These are phyloP conservation scores for Arthrobotrys sinensis DNA, from an alignment of 2,329 filamentous ascomycete genomes.

Conservation along the genomic window DNA sequence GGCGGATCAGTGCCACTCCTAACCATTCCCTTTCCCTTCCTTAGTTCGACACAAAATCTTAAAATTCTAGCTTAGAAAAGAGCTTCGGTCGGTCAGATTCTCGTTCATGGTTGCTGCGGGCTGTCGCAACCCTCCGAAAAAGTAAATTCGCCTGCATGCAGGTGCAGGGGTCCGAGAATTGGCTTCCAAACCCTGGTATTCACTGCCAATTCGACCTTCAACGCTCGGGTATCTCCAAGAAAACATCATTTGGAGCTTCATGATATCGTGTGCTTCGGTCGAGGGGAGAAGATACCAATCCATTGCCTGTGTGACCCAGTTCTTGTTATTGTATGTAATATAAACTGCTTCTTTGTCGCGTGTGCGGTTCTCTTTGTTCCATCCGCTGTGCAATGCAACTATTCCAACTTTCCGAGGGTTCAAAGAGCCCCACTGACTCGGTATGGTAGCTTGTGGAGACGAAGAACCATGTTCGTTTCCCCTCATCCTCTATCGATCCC, in stretches of 20 bases:
- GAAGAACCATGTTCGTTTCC: conserved; percentile 26
- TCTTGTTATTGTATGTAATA: conserved; percentile 11
- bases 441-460: conserved; percentile 57
- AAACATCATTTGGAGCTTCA: conserved; percentile 1
- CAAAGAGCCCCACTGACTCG: conserved; percentile 43
- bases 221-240: conserved; percentile 47
- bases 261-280: conserved; percentile 45
- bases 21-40: background rate
- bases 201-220: conserved; percentile 42
- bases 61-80: conserved; percentile 24
- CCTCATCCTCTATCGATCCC: conserved; percentile 34
- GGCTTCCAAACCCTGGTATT: conserved; percentile 48
- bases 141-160: conserved; percentile 58
- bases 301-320: background rate
- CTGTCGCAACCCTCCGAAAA: conserved; percentile 60
- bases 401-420: conserved; percentile 39
- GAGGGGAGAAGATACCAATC: conserved; percentile 29
- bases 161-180: conserved; percentile 48
- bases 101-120: conserved; percentile 48
- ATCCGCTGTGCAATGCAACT: conserved; percentile 49
- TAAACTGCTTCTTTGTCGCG: conserved; percentile 40
- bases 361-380: conserved; percentile 27
- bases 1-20: conserved; percentile 38
- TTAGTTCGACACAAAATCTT: conserved; percentile 9
- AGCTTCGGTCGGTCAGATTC: conserved; percentile 37